Evolutionary conservation across 148 eudicot species (phyloP).

Genomic region (Suaeda aralocaspica): DNA sequence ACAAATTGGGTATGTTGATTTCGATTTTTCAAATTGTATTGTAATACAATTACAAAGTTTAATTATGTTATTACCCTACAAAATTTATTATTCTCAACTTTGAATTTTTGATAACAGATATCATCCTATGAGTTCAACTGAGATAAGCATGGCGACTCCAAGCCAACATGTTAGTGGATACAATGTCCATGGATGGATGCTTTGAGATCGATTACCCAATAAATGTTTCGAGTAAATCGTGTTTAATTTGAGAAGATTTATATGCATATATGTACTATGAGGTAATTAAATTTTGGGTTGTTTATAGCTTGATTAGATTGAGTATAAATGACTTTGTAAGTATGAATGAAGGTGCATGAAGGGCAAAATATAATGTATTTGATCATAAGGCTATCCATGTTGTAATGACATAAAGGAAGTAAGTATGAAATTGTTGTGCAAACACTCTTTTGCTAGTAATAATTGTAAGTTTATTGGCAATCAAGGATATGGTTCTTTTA

Average conservation of each 20-base stretch:
- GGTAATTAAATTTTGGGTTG: slow-evolving; percentile 26
- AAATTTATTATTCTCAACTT: neutral
- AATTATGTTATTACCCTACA: neutral
- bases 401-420: slow-evolving; percentile 17
- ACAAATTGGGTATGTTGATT: slow-evolving; percentile 36
- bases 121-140: slow-evolving; percentile 27
- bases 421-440: neutral
- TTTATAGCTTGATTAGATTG: slow-evolving; percentile 2
- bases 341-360: neutral
- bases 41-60: too few relatives aligned
- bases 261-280: slow-evolving; percentile 10
- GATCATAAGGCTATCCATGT: slow-evolving; percentile 20
- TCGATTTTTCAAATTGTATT: neutral
- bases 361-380: slow-evolving; percentile 20
- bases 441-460: neutral
- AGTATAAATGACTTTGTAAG: neutral
- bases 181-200: slow-evolving; percentile 52
- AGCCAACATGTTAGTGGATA: slow-evolving; percentile 35
- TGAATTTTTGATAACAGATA: slow-evolving; percentile 25
- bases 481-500: too few relatives aligned
- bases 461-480: too few relatives aligned
- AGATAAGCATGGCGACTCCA: slow-evolving; percentile 28
- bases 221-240: neutral
- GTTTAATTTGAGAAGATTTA: neutral
- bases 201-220: slow-evolving; percentile 16